Base-by-base conservation (phyloP, 106 monocot genomes). In the Platanthera zijinensis region DNA sequence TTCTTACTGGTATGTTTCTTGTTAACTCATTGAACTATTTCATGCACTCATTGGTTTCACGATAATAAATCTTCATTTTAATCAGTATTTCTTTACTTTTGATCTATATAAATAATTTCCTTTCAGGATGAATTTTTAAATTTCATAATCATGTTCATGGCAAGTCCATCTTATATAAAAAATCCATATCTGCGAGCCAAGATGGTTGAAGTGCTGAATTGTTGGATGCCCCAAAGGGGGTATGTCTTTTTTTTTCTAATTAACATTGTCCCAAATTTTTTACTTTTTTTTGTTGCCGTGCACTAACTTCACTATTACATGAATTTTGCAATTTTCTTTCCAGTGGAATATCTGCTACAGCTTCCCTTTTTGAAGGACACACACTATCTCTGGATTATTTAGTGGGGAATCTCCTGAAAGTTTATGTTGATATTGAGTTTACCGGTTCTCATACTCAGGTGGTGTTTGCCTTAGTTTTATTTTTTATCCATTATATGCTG, bases 131-230 rank as follows among this genome's bases (percentile, higher is more conserved):
- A 97, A 15, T 97, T 97, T 80, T 78, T 97, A 80, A 97, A 92
- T 79, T 97, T 97, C 76, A 97, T 97, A 56, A 97, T 97, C 69
- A 97, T 97, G 97, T 97, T 97, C 87, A 97, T 97, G 97, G 94
- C 88, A 47, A 89, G 94, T 56, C 89, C 94, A 25, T 82, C 87
- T 30, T 94, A 97, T 77, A 69, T 97, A 13, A 97, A 94, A 70
- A 97, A 97, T 77, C 97, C 97, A 48, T 94, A 97, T 82, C 51
- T 97, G 25, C 89, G 88, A 79, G 97, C 97, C 51, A 97, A 97
- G 78, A 97, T 97, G 97, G 97, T 97, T 77, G 97, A 97, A 86
- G 91, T 97, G 79, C 84, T 97, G 82, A 97, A 94, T 84, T 92
- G 83, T 64, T 97, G 97, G 97, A 90, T 92, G 75, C 97, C 94